Evolutionary conservation across 2,329 filamentous ascomycete genomes (phyloP), one percentile per base, ranked within the genome.

Genomic region (Zasmidium citrigriseum): DNA sequence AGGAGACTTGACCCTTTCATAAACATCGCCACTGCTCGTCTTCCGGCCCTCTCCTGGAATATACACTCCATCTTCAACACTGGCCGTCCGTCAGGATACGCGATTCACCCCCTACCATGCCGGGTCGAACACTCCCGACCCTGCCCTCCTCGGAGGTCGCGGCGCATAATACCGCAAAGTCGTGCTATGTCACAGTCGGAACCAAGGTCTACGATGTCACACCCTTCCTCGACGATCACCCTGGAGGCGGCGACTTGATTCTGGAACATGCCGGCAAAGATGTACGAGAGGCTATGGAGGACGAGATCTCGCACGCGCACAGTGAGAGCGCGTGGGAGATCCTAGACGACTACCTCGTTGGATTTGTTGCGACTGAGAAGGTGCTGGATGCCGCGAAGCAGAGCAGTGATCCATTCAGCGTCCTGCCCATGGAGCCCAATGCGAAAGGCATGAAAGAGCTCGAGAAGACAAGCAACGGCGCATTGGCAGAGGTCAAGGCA

Each of bases 281-380:
- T 75, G 82, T 97, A 58, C 83, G 85, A 64, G 82, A 86, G 2
- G 96, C 97, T 59, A 81, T 99, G 76, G 86, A 89, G 72, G 93
- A 99, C 71, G 82, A 87, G 61, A 78, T 84, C 46, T 97, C 93
- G 29, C 95, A 99, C 72, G 78, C 81, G 46, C 95, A 99, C 75
- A 91, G 89, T 49, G 93, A 98, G 61, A 83, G 92, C 1, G 95
- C 95, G n/a, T 99, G 97, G 76, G 93, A 98, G 69, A 89, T 98
- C 14, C 82, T 99, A 23, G 90, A 96, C 47, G 95, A 98, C 44
- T 89, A 86, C 47, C 82, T 93, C 16, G 82, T 98, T 60, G 95
- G 91, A 16, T 96, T 96, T 70, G 79, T 97, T 29, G 82, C 83
- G 4, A 83, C 83, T 1, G 82, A 87, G 38, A 82, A 85, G 61